phyloP scores from a whole-genome alignment of 805 yeast species.

The Candida oleophila region DNA sequence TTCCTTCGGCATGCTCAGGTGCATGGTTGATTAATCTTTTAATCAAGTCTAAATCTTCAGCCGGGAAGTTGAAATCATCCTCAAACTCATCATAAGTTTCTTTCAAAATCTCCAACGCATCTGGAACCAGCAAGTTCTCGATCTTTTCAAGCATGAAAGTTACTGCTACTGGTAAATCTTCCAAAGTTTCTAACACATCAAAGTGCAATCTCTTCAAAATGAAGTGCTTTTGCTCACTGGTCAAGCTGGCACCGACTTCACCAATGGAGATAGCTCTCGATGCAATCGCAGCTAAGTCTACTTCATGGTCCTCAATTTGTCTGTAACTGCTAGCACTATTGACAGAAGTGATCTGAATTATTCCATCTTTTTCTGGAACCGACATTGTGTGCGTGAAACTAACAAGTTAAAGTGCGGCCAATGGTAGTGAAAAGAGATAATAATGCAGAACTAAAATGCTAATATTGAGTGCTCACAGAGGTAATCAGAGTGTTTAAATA shows the following conservation, averaged over 20 bases:
- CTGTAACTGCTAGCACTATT: not conserved
- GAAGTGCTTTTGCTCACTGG: conserved; percentile 24
- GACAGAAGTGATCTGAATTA: not conserved
- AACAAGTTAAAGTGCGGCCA: too few relatives aligned
- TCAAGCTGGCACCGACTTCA: conserved; percentile 23
- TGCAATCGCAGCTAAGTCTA: conserved; percentile 16
- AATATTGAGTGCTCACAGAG: too few relatives aligned
- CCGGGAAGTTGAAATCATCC: conserved; percentile 49
- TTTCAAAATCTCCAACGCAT: conserved; percentile 39
- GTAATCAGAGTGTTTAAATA: too few relatives aligned
- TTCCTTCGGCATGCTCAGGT: not conserved
- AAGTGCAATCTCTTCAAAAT: conserved; percentile 26
- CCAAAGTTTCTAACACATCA: conserved; percentile 24
- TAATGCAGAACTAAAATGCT: too few relatives aligned
- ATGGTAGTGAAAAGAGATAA: too few relatives aligned
- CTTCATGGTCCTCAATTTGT: conserved; percentile 1
- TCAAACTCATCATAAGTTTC: conserved; percentile 41
- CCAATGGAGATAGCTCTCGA: conserved; percentile 23
- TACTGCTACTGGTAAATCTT: conserved; percentile 30
- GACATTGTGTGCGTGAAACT: too few relatives aligned
- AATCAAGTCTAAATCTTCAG: conserved; percentile 33
- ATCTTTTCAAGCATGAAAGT: conserved; percentile 43
- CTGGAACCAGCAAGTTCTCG: conserved; percentile 30
- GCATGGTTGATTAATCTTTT: conserved; percentile 11
- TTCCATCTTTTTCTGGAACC: too few relatives aligned